Base-by-base conservation (phyloP, 2,329 filamentous ascomycete genomes). In the Cladosporium sp. region DNA sequence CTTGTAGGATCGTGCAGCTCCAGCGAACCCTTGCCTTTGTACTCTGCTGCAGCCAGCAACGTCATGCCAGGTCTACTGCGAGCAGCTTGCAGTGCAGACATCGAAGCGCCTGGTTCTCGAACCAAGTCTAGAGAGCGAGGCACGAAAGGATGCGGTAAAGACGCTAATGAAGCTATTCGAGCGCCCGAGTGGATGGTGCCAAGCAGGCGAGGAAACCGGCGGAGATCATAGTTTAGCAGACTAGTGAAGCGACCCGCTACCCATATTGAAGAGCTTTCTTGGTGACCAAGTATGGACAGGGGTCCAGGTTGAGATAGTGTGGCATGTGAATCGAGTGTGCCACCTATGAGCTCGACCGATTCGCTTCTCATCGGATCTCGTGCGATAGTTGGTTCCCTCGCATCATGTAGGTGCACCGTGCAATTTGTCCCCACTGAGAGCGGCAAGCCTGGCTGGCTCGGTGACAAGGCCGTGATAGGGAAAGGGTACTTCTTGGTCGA, bases 241-340 rank as follows among this genome's bases (percentile, higher is more conserved):
- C 84, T 91, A 4, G 90, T 87, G 66, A 96, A 96, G 13, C 92
- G 82, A 0, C 92, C 92, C 4, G 86, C 89, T 34, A 96, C 83
- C 72, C 91, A 92, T 38, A 97, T 93, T 31, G 93, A 86, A 13
- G 43, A 46, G 14, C 83, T 75, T 56, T 81, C 76, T 45, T 73
- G 72, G 8, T 73, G 69, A 0, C 77, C 79, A 1, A 80, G 72
- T 56, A 96, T 90, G 43, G 85, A 89, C 19, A 95, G 77, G 1
- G 91, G 89, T 0, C 87, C 88, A 1, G 89, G 86, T 59, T 93
- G 86, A 34, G 87, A 84, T 19, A 95, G 78, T 4, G 85, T 80
- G 9, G 88, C 86, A 66, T 89, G 89, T 4, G 43, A 38, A n/a
- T 32, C 14, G 9, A 35, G 13, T 46, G 70, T 72, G 42, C 69